A percentile compares a stretch with the other conserved stretches of the same genome.
Conservation (phyloP, 768 basidiomycete species). For the Tylopilus balloui region DNA sequence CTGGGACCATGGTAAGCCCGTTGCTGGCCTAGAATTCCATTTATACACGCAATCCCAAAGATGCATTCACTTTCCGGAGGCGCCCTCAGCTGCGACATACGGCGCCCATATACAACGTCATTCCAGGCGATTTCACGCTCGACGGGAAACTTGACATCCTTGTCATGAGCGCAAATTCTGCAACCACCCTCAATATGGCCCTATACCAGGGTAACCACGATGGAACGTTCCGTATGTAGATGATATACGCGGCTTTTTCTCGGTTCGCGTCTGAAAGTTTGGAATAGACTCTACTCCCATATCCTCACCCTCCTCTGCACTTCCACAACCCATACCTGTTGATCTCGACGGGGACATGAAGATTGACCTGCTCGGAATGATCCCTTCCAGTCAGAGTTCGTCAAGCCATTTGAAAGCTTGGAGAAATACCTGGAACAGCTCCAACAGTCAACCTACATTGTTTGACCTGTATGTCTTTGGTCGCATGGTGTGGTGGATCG, state of each 20-base stretch:
- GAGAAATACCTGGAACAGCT: conserved; percentile 75
- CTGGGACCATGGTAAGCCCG: conserved; percentile 74
- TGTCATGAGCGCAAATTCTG: conserved; percentile 67
- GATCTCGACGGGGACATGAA: conserved; percentile 87
- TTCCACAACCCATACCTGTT: conserved; percentile 79
- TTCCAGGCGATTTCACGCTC: conserved; percentile 92
- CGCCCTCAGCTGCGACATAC: conserved; percentile 53
- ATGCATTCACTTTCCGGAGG: conserved; percentile 51
- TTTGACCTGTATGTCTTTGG: conserved; percentile 59
- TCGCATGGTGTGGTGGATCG: not conserved
- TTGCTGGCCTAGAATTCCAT: not conserved
- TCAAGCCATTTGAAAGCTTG: conserved; percentile 56
- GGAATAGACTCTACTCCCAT: conserved; percentile 36
- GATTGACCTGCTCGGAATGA: conserved; percentile 78
- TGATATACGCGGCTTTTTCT: not conserved
- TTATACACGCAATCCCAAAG: conserved; percentile 34
- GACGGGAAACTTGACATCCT: conserved; percentile 88
- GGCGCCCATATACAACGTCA: conserved; percentile 64
- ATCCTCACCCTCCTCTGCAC: conserved; percentile 56
- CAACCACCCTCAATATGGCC: conserved; percentile 55
- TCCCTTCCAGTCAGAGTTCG: conserved; percentile 37
- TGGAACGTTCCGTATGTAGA: conserved; percentile 61
- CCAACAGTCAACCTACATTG: conserved; percentile 45
- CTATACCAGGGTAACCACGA: conserved; percentile 62
- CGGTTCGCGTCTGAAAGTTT: not conserved